Evolutionary conservation across 106 monocot genomes (phyloP).

Genomic region (Gastrodia elata): DNA sequence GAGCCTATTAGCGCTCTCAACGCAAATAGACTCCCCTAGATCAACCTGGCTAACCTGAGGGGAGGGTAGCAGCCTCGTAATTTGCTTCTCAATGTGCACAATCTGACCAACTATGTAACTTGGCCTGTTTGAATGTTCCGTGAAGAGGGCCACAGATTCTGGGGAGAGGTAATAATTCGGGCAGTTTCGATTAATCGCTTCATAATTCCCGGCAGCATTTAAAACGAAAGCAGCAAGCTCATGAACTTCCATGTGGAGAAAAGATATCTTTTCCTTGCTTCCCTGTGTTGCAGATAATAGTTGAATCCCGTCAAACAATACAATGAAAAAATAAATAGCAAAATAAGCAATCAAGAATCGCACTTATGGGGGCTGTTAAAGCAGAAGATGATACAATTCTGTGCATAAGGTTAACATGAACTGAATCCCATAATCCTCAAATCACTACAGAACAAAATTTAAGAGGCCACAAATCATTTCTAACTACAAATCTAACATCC

Average conservation of each 20-base stretch:
- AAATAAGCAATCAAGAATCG: no score
- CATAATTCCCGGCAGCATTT: slow-evolving; percentile 62
- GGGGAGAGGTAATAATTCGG: slow-evolving; percentile 84
- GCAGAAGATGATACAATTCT: no score
- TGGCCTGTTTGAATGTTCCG: slow-evolving; percentile 45
- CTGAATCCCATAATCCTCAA: no score
- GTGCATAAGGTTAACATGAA: no score
- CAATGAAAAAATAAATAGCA: neutral
- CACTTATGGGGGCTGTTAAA: no score
- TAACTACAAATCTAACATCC: no score
- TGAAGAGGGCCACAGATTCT: slow-evolving; percentile 88
- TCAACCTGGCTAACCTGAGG: slow-evolving; percentile 15
- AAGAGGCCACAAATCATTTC: no score
- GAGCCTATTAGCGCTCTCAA: slow-evolving; percentile 14
- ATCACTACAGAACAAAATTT: no score
- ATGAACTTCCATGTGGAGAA: slow-evolving; percentile 70
- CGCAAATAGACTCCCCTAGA: slow-evolving; percentile 11
- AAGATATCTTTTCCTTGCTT: slow-evolving; percentile 90
- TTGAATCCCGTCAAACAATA: neutral
- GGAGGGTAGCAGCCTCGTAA: slow-evolving; percentile 15
- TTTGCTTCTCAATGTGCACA: slow-evolving; percentile 71
- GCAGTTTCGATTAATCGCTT: slow-evolving; percentile 59
- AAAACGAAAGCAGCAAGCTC: slow-evolving; percentile 84
- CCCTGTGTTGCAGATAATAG: slow-evolving; percentile 39
- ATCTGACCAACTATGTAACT: slow-evolving; percentile 84